These are phyloP conservation scores for Verticillium nonalfalfae DNA, from an alignment of 2,329 filamentous ascomycete genomes.

Conservation along the genomic window DNA sequence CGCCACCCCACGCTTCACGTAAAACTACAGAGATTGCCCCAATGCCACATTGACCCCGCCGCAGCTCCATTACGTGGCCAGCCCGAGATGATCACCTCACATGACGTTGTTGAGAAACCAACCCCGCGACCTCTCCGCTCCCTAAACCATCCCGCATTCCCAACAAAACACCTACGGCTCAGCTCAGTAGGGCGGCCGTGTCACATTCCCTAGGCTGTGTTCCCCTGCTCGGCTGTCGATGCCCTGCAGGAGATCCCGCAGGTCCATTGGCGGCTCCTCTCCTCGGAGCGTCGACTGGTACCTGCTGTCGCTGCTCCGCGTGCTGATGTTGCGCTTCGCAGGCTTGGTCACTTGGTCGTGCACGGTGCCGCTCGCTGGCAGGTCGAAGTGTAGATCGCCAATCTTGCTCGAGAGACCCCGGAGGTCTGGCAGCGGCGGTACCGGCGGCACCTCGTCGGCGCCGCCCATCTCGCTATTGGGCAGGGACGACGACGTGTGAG, in stretches of 20 bases:
- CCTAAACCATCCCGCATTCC: too few relatives aligned
- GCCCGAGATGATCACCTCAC: neutral
- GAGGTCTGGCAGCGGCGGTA: constrained; percentile 45
- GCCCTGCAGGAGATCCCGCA: constrained; percentile 41
- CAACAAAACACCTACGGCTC: too few relatives aligned
- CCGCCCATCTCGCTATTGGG: constrained; percentile 21
- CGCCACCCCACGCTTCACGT: neutral
- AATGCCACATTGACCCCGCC: neutral
- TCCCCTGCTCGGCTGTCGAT: constrained; percentile 44
- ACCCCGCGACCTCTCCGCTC: too few relatives aligned
- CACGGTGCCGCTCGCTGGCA: constrained; percentile 18
- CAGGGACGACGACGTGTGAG: constrained; percentile 17
- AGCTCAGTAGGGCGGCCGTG: constrained; percentile 41
- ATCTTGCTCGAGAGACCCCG: constrained; percentile 20
- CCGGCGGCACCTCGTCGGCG: constrained; percentile 42
- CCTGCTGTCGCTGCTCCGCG: constrained; percentile 32
- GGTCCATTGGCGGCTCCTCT: constrained; percentile 31
- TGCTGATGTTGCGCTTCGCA: constrained; percentile 30
- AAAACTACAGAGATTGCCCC: neutral
- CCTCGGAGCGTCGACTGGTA: constrained; percentile 25
- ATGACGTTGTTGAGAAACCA: neutral
- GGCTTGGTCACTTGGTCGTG: constrained; percentile 28
- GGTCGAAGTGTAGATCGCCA: constrained; percentile 14
- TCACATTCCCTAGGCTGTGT: constrained; percentile 36
- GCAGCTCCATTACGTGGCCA: neutral